Evolutionary conservation across 352 stramenopile species (phyloP), one percentile per base, ranked within the genome.

Genomic region (Phytophthora cactorum): DNA sequence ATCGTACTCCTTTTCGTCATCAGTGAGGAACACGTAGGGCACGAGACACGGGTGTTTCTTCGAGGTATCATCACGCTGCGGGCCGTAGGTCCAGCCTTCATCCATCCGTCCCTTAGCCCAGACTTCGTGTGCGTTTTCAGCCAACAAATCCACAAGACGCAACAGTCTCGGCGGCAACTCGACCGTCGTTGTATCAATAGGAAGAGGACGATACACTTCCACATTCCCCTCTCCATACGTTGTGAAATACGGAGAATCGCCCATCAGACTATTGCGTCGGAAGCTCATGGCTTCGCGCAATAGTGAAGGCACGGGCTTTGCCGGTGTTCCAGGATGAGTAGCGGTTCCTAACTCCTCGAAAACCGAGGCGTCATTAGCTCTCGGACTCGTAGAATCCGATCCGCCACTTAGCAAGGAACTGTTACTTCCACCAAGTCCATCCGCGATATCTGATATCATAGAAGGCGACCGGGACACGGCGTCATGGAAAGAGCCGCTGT

Each of bases 1-100:
- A 66, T 96, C 88, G 70, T 94, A 95, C 58, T 95, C 87, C 59
- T 96, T 95, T 58, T 96, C 88, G 4, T 93, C 87, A 51, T 96
- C 87, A 12, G 87, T 94, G n/a, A 96, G 71, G 65, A 95, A 96
- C 45, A 96, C 88, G 63, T 96, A 96, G 12, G 88, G 88, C 65
- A 96, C 88, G 7, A 96, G 78, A 41, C 88, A 95, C 43, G 81
- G 83, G 44, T 96, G 88, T 64, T 95, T 95, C 76, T 94, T 95
- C 36, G 74, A 51, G 44, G 76, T 59, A 59, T 96, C 88, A 49
- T 94, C 82, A 49, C 88, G 86, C 63, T 87, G 75, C 11, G 88
- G 87, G 3, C 88, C 88, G 60, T 95, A 96, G 0, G 85, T 94
- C 88, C 88, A 96, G 38, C 88, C 84, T 70, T 91, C 87, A 67